Conservation (phyloP, 306 rosid genomes). For the Trifolium repens region DNA sequence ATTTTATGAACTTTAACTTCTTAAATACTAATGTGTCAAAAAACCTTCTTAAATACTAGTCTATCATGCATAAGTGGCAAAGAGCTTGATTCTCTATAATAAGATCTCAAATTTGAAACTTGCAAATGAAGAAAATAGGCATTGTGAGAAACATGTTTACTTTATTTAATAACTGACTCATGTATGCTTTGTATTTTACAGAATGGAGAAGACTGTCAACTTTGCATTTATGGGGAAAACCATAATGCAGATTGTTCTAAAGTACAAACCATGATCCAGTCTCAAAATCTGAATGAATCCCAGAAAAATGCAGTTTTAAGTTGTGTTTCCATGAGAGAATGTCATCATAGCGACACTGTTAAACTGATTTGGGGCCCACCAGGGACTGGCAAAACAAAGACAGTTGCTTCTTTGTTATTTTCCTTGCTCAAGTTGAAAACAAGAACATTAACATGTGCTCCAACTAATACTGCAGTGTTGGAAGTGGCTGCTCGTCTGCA, state of each 20-base stretch:
- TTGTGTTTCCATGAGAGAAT: conserved; percentile 47
- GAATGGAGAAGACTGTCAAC: conserved; percentile 45
- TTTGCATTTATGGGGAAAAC: conserved; percentile 24
- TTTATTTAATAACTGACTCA: background rate
- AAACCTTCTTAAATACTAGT: background rate
- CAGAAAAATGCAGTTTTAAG: conserved; percentile 56
- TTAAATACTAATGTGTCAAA: background rate
- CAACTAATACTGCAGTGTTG: conserved; percentile 65
- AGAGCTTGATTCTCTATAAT: no score
- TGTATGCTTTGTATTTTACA: conserved; percentile 36
- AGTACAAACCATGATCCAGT: conserved; percentile 4
- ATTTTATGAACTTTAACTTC: background rate
- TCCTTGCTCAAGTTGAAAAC: conserved; percentile 46
- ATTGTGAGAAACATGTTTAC: background rate
- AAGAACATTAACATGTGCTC: conserved; percentile 70
- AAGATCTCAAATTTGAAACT: no score
- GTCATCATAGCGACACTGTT: conserved; percentile 42
- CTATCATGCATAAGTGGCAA: background rate
- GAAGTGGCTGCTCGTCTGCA: conserved; percentile 50
- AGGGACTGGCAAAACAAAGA: conserved; percentile 73
- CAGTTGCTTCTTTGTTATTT: conserved; percentile 49
- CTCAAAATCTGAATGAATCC: conserved; percentile 56
- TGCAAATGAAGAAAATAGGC: background rate
- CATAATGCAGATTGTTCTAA: background rate
- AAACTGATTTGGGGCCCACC: conserved; percentile 82